A percentile compares a stretch with the other conserved stretches of the same genome.
phyloP scores from a whole-genome alignment of 1,139 yeast genomes.

The Scheffersomyces cryptocercus region DNA sequence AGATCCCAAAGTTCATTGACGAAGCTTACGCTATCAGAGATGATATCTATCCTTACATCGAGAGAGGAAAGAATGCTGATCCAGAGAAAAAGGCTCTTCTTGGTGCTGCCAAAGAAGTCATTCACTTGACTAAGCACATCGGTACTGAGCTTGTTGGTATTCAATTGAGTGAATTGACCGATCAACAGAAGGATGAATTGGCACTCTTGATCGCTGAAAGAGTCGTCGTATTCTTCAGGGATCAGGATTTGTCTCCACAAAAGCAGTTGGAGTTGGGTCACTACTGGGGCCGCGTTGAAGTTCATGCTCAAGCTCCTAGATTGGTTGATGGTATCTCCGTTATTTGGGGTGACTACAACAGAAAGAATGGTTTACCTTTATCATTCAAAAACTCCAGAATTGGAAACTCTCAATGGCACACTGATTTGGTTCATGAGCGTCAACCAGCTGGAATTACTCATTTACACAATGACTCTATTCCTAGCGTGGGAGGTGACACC shows the following conservation, averaged over 20 bases:
- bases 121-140: conserved; percentile 17
- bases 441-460: conserved; percentile 53
- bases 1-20: conserved; percentile 16
- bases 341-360: conserved; percentile 52
- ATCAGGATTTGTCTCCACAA: conserved; percentile 44
- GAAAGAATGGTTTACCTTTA: conserved; percentile 23
- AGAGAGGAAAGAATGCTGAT: conserved; percentile 18
- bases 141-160: conserved; percentile 20
- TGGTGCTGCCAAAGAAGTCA: conserved; percentile 19
- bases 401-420: conserved; percentile 47
- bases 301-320: conserved; percentile 42
- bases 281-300: conserved; percentile 46
- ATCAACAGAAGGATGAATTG: conserved; percentile 36
- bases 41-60: conserved; percentile 16
- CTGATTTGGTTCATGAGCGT: conserved; percentile 48
- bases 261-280: conserved; percentile 47
- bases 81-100: conserved; percentile 20
- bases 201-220: conserved; percentile 45
- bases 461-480: conserved; percentile 47
- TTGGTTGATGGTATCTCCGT: conserved; percentile 43
- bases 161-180: conserved; percentile 22
- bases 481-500: conserved; percentile 52
- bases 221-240: conserved; percentile 44
- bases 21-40: conserved; percentile 16
- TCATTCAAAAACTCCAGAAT: conserved; percentile 31